Conservation (phyloP, 805 yeast species). For the Wickerhamomyces canadensis region DNA sequence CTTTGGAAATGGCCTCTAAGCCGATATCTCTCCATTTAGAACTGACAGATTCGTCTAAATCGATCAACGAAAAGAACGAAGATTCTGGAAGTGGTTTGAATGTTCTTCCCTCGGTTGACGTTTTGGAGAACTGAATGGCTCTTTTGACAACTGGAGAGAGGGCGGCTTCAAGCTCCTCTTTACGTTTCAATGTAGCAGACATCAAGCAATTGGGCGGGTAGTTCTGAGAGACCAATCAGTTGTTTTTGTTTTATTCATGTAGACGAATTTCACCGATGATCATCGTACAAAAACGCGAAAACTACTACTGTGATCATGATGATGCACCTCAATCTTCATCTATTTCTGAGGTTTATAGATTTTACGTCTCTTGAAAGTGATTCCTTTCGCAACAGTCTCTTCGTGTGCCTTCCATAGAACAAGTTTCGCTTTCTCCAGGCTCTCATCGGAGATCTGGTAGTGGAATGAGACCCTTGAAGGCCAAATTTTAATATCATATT, state of each 20-base stretch:
- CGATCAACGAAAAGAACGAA: slow-evolving; percentile 43
- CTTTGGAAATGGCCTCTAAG: slow-evolving; percentile 55
- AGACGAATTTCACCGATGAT: no score
- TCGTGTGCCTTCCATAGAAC: slow-evolving; percentile 35
- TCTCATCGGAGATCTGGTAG: slow-evolving; percentile 18
- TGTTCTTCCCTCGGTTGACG: slow-evolving; percentile 22
- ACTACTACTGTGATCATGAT: no score
- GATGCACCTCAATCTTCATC: no score
- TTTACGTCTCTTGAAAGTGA: neutral
- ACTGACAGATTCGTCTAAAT: slow-evolving; percentile 20
- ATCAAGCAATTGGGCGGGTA: no score
- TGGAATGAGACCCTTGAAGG: slow-evolving; percentile 71
- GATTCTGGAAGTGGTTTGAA: slow-evolving; percentile 46
- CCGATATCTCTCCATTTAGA: slow-evolving; percentile 39
- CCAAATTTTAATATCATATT: slow-evolving; percentile 50
- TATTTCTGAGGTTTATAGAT: neutral
- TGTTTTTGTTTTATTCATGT: no score
- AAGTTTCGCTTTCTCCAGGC: slow-evolving; percentile 19
- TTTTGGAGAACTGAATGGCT: slow-evolving; percentile 38
- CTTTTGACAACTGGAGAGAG: slow-evolving; percentile 22
- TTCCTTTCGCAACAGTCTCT: slow-evolving; percentile 7
- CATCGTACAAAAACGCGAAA: no score
- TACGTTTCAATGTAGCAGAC: slow-evolving; percentile 11
- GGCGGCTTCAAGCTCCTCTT: slow-evolving; percentile 13
- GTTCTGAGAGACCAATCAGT: no score